phyloP scores from a whole-genome alignment of 2,329 filamentous ascomycete species.

The Xylariomycetidae sp. region DNA sequence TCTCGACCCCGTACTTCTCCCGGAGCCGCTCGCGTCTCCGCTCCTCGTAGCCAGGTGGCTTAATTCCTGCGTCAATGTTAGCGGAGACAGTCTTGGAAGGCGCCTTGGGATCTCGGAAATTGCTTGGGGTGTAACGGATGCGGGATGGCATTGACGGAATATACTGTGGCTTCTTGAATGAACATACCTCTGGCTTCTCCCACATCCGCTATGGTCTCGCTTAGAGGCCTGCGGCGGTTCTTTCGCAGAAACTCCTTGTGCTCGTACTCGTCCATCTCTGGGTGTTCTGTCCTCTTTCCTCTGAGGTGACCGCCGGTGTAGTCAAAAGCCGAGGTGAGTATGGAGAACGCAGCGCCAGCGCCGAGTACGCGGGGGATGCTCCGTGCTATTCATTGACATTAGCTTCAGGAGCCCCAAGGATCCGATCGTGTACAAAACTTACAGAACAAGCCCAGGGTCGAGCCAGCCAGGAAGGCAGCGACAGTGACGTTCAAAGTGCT shows the following conservation, averaged over 20 bases:
- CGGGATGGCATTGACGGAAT: too few relatives aligned
- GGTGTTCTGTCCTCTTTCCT: slow-evolving; percentile 42
- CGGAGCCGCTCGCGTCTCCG: slow-evolving; percentile 74
- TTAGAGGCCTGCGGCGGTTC: slow-evolving; percentile 66
- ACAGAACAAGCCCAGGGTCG: slow-evolving; percentile 68
- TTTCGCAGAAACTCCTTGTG: slow-evolving; percentile 69
- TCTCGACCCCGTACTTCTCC: slow-evolving; percentile 82
- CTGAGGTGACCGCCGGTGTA: slow-evolving; percentile 54
- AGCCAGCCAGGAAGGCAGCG: slow-evolving; percentile 71
- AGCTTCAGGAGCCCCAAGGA: too few relatives aligned
- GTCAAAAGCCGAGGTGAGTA: slow-evolving; percentile 52
- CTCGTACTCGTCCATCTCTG: slow-evolving; percentile 63
- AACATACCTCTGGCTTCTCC: slow-evolving; percentile 79
- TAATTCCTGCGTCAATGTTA: slow-evolving; percentile 66
- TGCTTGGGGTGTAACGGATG: too few relatives aligned
- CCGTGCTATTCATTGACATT: too few relatives aligned
- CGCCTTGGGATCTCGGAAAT: too few relatives aligned
- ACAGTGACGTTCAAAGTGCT: slow-evolving; percentile 70
- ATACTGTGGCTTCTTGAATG: too few relatives aligned
- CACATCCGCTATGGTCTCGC: slow-evolving; percentile 74
- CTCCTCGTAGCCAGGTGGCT: slow-evolving; percentile 77
- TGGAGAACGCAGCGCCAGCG: slow-evolving; percentile 50
- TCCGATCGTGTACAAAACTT: too few relatives aligned
- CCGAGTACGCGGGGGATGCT: slow-evolving; percentile 59
- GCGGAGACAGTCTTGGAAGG: too few relatives aligned